Conservation (phyloP, 805 yeast species). For the Blastobotrys robertii region DNA sequence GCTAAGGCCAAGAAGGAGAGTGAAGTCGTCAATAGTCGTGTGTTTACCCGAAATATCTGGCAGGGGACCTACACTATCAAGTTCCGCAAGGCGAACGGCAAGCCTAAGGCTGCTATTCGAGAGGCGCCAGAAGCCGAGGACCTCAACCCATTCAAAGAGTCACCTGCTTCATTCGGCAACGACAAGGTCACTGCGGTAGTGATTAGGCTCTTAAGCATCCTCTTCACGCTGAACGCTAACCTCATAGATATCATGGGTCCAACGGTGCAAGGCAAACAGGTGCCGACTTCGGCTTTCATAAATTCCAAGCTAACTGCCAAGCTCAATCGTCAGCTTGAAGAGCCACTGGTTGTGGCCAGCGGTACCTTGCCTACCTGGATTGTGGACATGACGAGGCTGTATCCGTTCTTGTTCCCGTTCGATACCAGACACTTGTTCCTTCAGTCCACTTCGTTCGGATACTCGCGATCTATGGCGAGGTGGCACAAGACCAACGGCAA, state of each 20-base stretch:
- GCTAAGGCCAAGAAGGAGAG: conserved; percentile 3
- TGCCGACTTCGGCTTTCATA: conserved; percentile 35
- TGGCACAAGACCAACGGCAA: conserved; percentile 50
- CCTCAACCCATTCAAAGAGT: conserved; percentile 11
- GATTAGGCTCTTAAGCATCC: conserved; percentile 20
- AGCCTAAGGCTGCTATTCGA: conserved; percentile 3
- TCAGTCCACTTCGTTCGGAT: conserved; percentile 85
- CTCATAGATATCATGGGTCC: conserved; percentile 13
- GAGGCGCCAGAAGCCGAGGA: conserved; percentile 17
- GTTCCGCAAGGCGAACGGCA: conserved; percentile 29
- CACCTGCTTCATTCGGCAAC: conserved; percentile 18
- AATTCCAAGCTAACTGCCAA: conserved; percentile 82
- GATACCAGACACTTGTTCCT: conserved; percentile 69
- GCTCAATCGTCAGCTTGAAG: conserved; percentile 78
- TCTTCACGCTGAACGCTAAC: conserved; percentile 20
- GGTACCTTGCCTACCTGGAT: conserved; percentile 84
- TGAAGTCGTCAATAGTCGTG: neutral
- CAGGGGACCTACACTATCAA: conserved; percentile 41
- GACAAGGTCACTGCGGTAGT: conserved; percentile 11
- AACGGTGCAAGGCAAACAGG: conserved; percentile 2
- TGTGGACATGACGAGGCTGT: conserved; percentile 57
- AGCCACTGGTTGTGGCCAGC: conserved; percentile 78
- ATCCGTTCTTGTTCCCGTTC: conserved; percentile 76
- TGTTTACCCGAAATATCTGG: conserved; percentile 39
- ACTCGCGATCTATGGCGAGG: conserved; percentile 66